These are phyloP conservation scores for Rubroshorea leprosula DNA, from an alignment of 345 rosid species.

Conservation along the genomic window DNA sequence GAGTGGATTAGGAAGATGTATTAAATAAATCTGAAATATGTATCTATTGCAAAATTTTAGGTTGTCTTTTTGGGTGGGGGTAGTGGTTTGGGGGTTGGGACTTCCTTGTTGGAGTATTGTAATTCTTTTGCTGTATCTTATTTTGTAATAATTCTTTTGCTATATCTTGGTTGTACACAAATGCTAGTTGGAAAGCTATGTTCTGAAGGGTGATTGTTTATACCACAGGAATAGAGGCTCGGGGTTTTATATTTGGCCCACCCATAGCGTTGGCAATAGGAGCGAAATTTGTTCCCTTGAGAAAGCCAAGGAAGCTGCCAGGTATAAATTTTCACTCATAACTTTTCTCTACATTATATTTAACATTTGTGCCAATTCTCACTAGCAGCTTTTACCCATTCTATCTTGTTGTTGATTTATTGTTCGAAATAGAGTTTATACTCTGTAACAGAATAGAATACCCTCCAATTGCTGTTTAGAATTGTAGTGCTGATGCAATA, in stretches of 20 bases:
- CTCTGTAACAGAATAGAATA: not conserved
- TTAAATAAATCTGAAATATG: too few species aligned
- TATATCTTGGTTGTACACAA: not conserved
- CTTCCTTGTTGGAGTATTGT: not conserved
- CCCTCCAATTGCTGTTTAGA: too few species aligned
- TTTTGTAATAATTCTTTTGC: not conserved
- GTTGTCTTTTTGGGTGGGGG: too few species aligned
- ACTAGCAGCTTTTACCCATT: too few species aligned
- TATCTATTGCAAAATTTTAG: too few species aligned
- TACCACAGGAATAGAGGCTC: constrained; percentile 83
- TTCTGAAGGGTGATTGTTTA: not conserved
- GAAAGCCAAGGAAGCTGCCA: constrained; percentile 90
- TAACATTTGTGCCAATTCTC: too few species aligned
- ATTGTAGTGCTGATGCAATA: too few species aligned
- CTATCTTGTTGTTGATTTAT: not conserved
- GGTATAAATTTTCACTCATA: constrained; percentile 36
- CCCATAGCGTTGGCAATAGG: constrained; percentile 96
- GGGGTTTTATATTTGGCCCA: constrained; percentile 94
- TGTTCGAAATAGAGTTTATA: not conserved
- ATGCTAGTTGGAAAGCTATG: not conserved
- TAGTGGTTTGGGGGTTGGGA: too few species aligned
- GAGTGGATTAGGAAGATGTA: too few species aligned
- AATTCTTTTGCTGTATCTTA: constrained; percentile 1
- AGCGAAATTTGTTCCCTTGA: constrained; percentile 90
- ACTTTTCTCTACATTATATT: not conserved